These are phyloP conservation scores for Scedosporium minutisporum DNA, from an alignment of 2,329 filamentous ascomycete species.

Conservation along the genomic window DNA sequence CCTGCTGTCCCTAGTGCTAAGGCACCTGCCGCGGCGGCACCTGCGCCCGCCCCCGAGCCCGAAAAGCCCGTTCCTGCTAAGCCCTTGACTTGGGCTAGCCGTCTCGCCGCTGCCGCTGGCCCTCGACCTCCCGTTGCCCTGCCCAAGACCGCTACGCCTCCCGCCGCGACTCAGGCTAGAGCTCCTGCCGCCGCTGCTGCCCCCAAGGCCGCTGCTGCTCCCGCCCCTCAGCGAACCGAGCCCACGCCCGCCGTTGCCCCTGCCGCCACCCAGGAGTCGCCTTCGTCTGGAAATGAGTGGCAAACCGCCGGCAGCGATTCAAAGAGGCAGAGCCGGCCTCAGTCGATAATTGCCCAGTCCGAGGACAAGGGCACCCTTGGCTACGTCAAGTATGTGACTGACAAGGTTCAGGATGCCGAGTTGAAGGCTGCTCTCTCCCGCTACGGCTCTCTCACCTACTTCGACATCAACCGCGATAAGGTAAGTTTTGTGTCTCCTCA, in stretches of 20 bases:
- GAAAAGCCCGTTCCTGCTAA: conserved; percentile 42
- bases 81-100: conserved; percentile 69
- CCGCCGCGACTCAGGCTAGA: conserved; percentile 29
- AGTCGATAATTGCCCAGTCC: conserved; percentile 49
- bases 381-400: conserved; percentile 93
- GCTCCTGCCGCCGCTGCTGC: conserved; percentile 37
- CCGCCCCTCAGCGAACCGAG: conserved; percentile 21
- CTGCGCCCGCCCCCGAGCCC: conserved; percentile 40
- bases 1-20: conserved; percentile 31
- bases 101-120: conserved; percentile 48
- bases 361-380: conserved; percentile 72
- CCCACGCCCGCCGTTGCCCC: conserved; percentile 17
- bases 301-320: conserved; percentile 78
- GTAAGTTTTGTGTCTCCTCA: conserved; percentile 34
- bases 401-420: conserved; percentile 69
- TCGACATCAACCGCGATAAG: conserved; percentile 76
- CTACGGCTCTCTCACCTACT: conserved; percentile 62
- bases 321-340: conserved; percentile 71
- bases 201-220: conserved; percentile 21
- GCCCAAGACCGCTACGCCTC: conserved; percentile 44
- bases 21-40: conserved; percentile 33
- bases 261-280: conserved; percentile 27
- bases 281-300: conserved; percentile 56
- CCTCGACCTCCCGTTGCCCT: conserved; percentile 32
- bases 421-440: conserved; percentile 61